A percentile compares a stretch with the other conserved stretches of the same genome.
Conservation (phyloP, 2,329 filamentous ascomycete genomes). For the Colletotrichum sp. region DNA sequence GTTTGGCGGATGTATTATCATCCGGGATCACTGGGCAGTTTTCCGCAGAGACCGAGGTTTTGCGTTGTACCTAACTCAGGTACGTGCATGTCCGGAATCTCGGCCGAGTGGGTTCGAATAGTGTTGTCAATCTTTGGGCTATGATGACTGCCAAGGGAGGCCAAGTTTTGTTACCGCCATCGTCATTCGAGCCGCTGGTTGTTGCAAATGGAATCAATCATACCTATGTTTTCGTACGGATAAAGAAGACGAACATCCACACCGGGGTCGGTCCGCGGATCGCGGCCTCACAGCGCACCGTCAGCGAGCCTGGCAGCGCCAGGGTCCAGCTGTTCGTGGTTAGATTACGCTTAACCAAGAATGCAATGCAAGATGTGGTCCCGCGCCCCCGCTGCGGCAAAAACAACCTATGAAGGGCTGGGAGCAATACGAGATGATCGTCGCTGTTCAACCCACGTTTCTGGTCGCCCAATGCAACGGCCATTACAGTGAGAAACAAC, state of each 20-base stretch:
- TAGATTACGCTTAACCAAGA: background rate
- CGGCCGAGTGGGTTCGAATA: background rate
- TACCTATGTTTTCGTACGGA: too few species aligned
- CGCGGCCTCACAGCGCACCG: background rate
- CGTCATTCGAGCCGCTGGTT: background rate
- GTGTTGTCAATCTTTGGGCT: background rate
- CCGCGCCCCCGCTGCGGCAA: background rate
- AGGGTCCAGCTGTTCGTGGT: background rate
- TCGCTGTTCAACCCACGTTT: background rate
- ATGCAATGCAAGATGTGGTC: background rate
- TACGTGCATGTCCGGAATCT: background rate
- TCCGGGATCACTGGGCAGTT: background rate
- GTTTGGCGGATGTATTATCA: background rate
- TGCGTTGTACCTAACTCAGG: background rate
- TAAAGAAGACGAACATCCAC: background rate
- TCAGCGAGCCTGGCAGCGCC: background rate
- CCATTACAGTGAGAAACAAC: background rate
- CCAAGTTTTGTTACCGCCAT: background rate
- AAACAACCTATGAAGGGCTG: background rate
- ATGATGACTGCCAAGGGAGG: background rate
- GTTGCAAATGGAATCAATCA: background rate
- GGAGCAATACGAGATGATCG: slow-evolving; percentile 15
- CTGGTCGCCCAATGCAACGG: background rate
- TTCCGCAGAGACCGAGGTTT: background rate
- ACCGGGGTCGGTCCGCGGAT: background rate